phyloP scores from a whole-genome alignment of 768 basidiomycete genomes.

The Boletus sp. region DNA sequence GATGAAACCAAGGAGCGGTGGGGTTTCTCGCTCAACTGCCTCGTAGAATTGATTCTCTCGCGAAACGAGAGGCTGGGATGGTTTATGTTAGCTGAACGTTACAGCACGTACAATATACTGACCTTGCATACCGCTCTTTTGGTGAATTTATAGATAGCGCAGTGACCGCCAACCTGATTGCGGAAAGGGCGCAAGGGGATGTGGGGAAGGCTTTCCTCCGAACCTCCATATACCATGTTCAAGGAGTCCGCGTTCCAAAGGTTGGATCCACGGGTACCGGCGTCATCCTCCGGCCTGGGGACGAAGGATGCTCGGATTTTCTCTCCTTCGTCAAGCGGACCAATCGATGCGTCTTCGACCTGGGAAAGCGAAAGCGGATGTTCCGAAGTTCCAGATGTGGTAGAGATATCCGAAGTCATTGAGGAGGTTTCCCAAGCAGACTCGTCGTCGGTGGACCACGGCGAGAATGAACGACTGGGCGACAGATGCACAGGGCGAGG shows the following conservation, averaged over 20 bases:
- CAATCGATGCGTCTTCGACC: constrained; percentile 14
- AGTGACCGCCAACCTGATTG: constrained; percentile 98
- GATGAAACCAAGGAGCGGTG: constrained; percentile 88
- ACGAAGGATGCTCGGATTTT: constrained; percentile 3
- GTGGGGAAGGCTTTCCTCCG: constrained; percentile 68
- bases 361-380: constrained; percentile 31
- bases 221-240: constrained; percentile 41
- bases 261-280: not conserved
- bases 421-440: constrained; percentile 75
- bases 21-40: constrained; percentile 89
- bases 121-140: constrained; percentile 99
- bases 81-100: constrained; percentile 12
- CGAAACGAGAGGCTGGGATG: constrained; percentile 81
- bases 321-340: constrained; percentile 17
- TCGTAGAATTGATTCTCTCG: constrained; percentile 98
- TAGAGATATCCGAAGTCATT: constrained; percentile 56
- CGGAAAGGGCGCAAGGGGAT: constrained; percentile 94
- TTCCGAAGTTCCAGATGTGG: constrained; percentile 44
- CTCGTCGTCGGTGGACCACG: constrained; percentile 77
- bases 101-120: constrained; percentile 25
- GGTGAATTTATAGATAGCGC: constrained; percentile 96
- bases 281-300: constrained; percentile 19
- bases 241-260: constrained; percentile 35
- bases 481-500: constrained; percentile 15
- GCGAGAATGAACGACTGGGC: constrained; percentile 38